A percentile compares a stretch with the other conserved stretches of the same genome.
phyloP scores from a whole-genome alignment of 108 stramenopile species.

The Seminavis robusta region DNA sequence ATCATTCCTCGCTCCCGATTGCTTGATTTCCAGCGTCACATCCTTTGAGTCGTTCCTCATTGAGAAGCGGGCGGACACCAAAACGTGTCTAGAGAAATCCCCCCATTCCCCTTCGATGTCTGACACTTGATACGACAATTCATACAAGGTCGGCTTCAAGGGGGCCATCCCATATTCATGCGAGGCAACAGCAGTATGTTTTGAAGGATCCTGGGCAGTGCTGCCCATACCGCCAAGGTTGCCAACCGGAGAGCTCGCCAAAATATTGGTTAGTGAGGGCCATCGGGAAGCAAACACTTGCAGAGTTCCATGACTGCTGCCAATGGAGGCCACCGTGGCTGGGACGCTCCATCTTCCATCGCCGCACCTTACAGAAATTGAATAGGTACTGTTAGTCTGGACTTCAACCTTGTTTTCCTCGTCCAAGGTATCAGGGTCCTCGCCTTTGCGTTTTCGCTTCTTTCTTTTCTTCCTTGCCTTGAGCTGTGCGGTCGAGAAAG shows the following conservation, averaged over 20 bases:
- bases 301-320: constrained; percentile 48
- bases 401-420: background rate
- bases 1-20: constrained; percentile 45
- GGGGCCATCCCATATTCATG: constrained; percentile 9
- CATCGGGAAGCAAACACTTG: constrained; percentile 52
- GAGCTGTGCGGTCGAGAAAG: constrained; percentile 27
- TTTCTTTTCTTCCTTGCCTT: constrained; percentile 10
- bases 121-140: constrained; percentile 56
- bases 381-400: constrained; percentile 9
- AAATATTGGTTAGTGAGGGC: constrained; percentile 35
- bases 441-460: no score
- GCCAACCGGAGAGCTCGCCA: no score
- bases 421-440: background rate
- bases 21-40: constrained; percentile 54
- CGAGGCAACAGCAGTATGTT: background rate
- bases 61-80: constrained; percentile 55
- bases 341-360: constrained; percentile 57
- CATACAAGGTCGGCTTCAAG: constrained; percentile 36
- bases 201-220: background rate
- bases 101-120: constrained; percentile 66
- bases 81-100: constrained; percentile 55
- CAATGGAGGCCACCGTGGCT: constrained; percentile 37
- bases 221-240: no score
- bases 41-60: constrained; percentile 51
- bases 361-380: constrained; percentile 35